phyloP scores from a whole-genome alignment of 495 filamentous ascomycete species.

The Trichoderma erinaceum region DNA sequence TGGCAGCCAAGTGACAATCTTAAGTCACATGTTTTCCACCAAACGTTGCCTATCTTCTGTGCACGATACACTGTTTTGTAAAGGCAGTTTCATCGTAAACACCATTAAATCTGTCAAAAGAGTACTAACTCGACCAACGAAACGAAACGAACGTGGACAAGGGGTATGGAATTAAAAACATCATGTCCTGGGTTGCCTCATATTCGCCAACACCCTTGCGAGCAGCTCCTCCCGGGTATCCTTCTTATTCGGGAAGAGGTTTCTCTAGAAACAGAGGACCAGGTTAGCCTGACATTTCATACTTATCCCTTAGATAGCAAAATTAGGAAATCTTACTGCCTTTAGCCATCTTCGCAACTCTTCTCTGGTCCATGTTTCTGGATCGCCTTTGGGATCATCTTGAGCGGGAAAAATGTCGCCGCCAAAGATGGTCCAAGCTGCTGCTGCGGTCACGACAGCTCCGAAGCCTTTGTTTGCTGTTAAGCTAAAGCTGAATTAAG shows the following conservation, averaged over 20 bases:
- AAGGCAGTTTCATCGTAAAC: neutral
- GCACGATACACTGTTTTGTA: too few species aligned
- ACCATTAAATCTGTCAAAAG: neutral
- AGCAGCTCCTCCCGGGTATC: conserved; percentile 71
- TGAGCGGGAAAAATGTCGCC: conserved; percentile 68
- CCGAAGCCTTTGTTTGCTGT: conserved; percentile 53
- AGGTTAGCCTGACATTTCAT: neutral
- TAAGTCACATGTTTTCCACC: neutral
- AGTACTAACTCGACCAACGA: neutral
- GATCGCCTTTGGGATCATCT: conserved; percentile 73
- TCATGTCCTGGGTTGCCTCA: conserved; percentile 36
- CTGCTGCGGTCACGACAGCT: conserved; percentile 75
- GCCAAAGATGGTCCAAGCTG: conserved; percentile 78
- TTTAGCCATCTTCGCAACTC: conserved; percentile 72
- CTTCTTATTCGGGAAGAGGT: conserved; percentile 57
- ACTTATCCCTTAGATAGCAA: neutral
- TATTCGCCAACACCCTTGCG: conserved; percentile 73
- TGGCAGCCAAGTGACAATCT: neutral
- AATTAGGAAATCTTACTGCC: conserved; percentile 50
- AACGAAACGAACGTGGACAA: neutral
- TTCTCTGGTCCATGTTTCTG: conserved; percentile 63
- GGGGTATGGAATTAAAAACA: neutral
- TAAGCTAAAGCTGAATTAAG: conserved; percentile 11
- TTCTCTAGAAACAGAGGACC: conserved; percentile 48
- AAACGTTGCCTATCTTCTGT: neutral